phyloP scores from a whole-genome alignment of 78 protist species.

The Dictyostelium firmibasis region DNA sequence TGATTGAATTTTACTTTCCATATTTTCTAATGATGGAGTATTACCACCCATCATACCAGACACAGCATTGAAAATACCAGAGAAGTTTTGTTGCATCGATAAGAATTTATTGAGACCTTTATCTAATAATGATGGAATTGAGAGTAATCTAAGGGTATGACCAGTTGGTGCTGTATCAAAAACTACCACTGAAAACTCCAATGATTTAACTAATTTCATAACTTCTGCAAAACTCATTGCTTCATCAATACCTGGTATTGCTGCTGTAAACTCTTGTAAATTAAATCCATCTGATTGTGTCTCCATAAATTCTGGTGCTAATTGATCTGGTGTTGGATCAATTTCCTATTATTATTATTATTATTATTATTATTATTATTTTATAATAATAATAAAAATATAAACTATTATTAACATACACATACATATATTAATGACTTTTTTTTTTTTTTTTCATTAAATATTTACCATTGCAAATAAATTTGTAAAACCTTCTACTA shows the following conservation, averaged over 20 bases:
- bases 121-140: conserved; percentile 92
- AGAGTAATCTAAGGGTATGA: conserved; percentile 97
- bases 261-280: conserved; percentile 67
- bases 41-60: conserved; percentile 46
- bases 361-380: too few species aligned
- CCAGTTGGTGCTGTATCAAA: conserved; percentile 99
- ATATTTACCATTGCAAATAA: conserved; percentile 92
- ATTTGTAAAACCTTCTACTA: conserved; percentile 88
- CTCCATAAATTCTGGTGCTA: conserved; percentile 77
- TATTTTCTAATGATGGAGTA: neutral
- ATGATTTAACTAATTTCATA: conserved; percentile 88
- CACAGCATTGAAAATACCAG: conserved; percentile 82
- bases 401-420: neutral
- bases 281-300: neutral
- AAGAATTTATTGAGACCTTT: conserved; percentile 82
- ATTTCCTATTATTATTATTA: conserved; percentile 53
- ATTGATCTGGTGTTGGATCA: conserved; percentile 78
- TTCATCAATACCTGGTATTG: conserved; percentile 98
- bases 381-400: too few species aligned
- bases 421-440: neutral
- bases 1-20: conserved; percentile 5
- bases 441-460: neutral
- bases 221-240: conserved; percentile 94
- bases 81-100: conserved; percentile 33
- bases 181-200: conserved; percentile 91